Evolutionary conservation across 2,329 filamentous ascomycete species (phyloP).

Genomic region (Blumeria hordei): DNA sequence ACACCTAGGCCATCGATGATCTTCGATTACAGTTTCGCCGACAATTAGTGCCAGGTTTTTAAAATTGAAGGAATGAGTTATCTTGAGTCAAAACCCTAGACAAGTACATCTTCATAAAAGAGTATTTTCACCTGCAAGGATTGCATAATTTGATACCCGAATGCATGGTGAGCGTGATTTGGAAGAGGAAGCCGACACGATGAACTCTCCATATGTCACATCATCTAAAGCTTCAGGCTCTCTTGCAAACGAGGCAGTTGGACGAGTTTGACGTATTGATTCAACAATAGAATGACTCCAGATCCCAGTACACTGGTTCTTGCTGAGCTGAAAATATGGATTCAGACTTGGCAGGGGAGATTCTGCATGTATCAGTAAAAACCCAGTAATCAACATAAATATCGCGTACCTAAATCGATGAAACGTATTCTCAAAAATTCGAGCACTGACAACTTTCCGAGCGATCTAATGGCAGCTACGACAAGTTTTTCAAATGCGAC

Average conservation of each 20-base stretch:
- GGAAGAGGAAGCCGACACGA: conserved; percentile 8
- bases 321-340: conserved; percentile 42
- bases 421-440: conserved; percentile 47
- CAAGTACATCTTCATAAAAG: conserved; percentile 5
- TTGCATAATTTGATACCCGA: conserved; percentile 11
- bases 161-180: conserved; percentile 12
- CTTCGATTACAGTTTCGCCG: no score
- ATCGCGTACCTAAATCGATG: conserved; percentile 37
- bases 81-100: no score
- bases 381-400: neutral
- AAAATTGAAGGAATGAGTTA: no score
- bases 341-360: conserved; percentile 46
- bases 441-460: conserved; percentile 33
- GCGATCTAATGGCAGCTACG: conserved; percentile 32
- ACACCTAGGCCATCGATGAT: no score
- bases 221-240: conserved; percentile 40
- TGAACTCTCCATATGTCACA: conserved; percentile 30
- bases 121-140: conserved; percentile 10
- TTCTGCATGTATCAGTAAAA: conserved; percentile 22
- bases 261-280: conserved; percentile 32
- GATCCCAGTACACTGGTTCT: conserved; percentile 38
- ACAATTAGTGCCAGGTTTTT: no score
- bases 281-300: conserved; percentile 47
- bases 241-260: conserved; percentile 32
- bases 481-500: conserved; percentile 45